Conservation (phyloP, 2,329 filamentous ascomycete genomes). For the Sphaerostilbella broomeana region DNA sequence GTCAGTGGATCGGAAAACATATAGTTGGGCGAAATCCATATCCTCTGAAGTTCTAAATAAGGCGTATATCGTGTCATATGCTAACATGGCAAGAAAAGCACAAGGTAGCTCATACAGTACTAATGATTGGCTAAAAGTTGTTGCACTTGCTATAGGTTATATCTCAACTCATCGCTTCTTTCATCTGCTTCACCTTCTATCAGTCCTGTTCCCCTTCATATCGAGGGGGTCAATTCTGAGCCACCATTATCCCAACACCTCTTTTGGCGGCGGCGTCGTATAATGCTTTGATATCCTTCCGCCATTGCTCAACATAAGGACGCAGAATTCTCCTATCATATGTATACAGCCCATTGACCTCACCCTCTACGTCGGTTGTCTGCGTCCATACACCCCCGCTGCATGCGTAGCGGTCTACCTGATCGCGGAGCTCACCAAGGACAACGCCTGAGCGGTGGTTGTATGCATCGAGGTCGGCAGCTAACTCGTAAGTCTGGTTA, state of each 20-base stretch:
- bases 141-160: too few relatives aligned
- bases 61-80: too few relatives aligned
- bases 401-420: conserved; percentile 55
- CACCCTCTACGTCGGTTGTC: conserved; percentile 67
- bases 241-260: neutral
- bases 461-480: conserved; percentile 51
- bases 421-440: conserved; percentile 54
- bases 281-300: conserved; percentile 50
- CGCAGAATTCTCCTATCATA: conserved; percentile 59
- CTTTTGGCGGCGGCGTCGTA: conserved; percentile 45
- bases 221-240: too few relatives aligned
- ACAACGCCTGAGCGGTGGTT: conserved; percentile 59
- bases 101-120: too few relatives aligned
- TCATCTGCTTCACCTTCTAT: too few relatives aligned
- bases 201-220: too few relatives aligned
- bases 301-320: conserved; percentile 53
- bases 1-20: too few relatives aligned
- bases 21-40: too few relatives aligned
- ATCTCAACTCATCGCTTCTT: too few relatives aligned
- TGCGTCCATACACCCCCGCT: conserved; percentile 66
- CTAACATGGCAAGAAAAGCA: too few relatives aligned
- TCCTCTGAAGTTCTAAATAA: too few relatives aligned
- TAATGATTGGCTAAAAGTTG: too few relatives aligned
- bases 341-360: conserved; percentile 65
- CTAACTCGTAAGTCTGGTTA: conserved; percentile 62